Conservation (phyloP, 164 flowering plant genomes). For the Taxillus chinensis region DNA sequence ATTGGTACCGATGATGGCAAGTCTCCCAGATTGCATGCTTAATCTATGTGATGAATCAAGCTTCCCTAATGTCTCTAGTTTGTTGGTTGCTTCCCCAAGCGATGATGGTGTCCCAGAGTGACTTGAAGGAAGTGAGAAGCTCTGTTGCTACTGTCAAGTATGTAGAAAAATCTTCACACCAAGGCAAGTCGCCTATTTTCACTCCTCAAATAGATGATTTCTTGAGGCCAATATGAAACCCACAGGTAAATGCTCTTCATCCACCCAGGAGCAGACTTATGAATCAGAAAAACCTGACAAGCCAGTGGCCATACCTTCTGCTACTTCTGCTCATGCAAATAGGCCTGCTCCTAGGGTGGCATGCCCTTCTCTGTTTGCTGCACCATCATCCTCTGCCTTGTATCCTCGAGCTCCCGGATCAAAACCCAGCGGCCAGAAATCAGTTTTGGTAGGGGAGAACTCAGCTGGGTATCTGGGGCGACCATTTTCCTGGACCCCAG, state of each 20-base stretch:
- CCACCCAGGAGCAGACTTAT: constrained; percentile 21
- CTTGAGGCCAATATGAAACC: constrained; percentile 14
- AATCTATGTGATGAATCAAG: no score
- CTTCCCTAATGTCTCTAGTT: no score
- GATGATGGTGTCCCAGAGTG: constrained; percentile 14
- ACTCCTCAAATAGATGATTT: constrained; percentile 18
- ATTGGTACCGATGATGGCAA: constrained; percentile 18
- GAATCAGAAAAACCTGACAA: constrained; percentile 17
- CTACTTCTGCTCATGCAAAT: constrained; percentile 45
- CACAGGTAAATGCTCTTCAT: constrained; percentile 5
- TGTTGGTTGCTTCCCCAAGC: no score
- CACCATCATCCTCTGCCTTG: constrained; percentile 46
- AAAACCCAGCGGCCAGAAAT: constrained; percentile 24
- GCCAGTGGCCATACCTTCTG: constrained; percentile 46
- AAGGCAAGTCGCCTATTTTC: constrained; percentile 12
- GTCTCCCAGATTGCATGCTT: no score
- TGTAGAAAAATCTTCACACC: constrained; percentile 18
- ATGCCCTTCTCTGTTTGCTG: constrained; percentile 14
- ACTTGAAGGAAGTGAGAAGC: constrained; percentile 18
- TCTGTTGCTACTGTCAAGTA: constrained; percentile 13
- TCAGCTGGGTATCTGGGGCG: constrained; percentile 62
- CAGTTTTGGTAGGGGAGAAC: constrained; percentile 19
- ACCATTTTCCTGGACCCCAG: constrained; percentile 52
- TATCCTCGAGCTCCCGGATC: constrained; percentile 68
- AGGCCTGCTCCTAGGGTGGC: constrained; percentile 12